These are phyloP conservation scores for Yamadazyma aaseri DNA, from an alignment of 1,139 yeast genomes.

Conservation along the genomic window DNA sequence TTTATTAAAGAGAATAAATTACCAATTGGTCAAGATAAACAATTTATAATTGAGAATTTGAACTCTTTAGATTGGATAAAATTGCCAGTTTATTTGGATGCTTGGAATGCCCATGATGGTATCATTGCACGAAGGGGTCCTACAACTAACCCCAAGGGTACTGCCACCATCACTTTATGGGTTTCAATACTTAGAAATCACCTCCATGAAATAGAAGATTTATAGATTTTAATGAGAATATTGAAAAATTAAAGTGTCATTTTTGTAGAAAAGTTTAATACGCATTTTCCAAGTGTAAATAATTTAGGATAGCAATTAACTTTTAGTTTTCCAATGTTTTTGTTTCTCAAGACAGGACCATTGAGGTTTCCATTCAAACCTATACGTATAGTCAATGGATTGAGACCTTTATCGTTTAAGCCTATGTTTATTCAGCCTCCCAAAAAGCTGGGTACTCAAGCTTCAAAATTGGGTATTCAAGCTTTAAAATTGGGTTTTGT, in stretches of 20 bases:
- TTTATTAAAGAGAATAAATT: conserved; percentile 29
- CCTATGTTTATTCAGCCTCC: too few relatives aligned
- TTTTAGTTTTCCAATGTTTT: not conserved
- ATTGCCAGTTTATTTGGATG: conserved; percentile 61
- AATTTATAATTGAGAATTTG: conserved; percentile 46
- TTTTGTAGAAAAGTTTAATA: too few relatives aligned
- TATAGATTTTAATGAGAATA: too few relatives aligned
- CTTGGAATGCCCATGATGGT: conserved; percentile 72
- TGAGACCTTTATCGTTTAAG: too few relatives aligned
- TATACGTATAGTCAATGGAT: too few relatives aligned
- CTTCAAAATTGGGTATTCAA: not conserved
- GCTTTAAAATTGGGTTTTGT: conserved; percentile 10
- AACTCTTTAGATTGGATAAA: conserved; percentile 63
- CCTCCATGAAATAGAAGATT: conserved; percentile 14
- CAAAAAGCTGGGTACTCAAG: too few relatives aligned
- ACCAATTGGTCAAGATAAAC: conserved; percentile 42
- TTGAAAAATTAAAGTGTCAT: too few relatives aligned
- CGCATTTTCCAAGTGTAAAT: too few relatives aligned
- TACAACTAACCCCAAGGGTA: conserved; percentile 50
- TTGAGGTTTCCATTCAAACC: too few relatives aligned
- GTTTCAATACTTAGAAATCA: conserved; percentile 42
- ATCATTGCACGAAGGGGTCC: conserved; percentile 69
- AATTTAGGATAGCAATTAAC: conserved; percentile 1
- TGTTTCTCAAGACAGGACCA: not conserved
- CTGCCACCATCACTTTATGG: conserved; percentile 55